Conservation (phyloP, 139 green algal species). For the Trebouxia sp. region DNA sequence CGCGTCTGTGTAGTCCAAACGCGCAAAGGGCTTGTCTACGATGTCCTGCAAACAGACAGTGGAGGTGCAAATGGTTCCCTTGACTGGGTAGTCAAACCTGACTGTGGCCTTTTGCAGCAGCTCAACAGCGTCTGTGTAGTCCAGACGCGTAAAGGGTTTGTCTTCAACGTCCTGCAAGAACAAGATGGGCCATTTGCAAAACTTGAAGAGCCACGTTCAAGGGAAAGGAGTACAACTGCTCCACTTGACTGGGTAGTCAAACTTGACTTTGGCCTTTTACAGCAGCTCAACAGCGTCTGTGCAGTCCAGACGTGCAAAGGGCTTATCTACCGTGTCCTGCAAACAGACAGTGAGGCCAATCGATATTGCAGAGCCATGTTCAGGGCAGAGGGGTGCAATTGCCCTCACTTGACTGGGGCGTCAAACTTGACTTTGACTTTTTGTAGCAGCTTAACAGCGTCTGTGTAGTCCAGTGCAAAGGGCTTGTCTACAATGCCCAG, state of each 20-base stretch:
- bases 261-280: constrained; percentile 82
- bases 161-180: constrained; percentile 22
- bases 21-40: constrained; percentile 65
- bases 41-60: background rate
- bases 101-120: constrained; percentile 81
- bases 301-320: constrained; percentile 89
- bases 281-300: constrained; percentile 93
- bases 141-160: constrained; percentile 77
- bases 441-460: constrained; percentile 89
- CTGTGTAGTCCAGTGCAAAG: constrained; percentile 94
- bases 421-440: constrained; percentile 88
- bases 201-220: too few relatives aligned
- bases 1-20: constrained; percentile 93
- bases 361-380: too few relatives aligned
- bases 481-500: background rate
- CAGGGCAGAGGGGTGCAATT: too few relatives aligned
- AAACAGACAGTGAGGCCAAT: background rate
- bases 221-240: too few relatives aligned
- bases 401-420: constrained; percentile 51
- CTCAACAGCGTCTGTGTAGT: constrained; percentile 94
- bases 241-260: constrained; percentile 72
- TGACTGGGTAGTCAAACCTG: constrained; percentile 86
- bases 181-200: too few relatives aligned
- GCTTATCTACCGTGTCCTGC: constrained; percentile 14
- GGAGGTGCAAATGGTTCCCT: too few relatives aligned